These are phyloP conservation scores for Xylaria sp. DNA, from an alignment of 2,329 filamentous ascomycete genomes.

Conservation along the genomic window DNA sequence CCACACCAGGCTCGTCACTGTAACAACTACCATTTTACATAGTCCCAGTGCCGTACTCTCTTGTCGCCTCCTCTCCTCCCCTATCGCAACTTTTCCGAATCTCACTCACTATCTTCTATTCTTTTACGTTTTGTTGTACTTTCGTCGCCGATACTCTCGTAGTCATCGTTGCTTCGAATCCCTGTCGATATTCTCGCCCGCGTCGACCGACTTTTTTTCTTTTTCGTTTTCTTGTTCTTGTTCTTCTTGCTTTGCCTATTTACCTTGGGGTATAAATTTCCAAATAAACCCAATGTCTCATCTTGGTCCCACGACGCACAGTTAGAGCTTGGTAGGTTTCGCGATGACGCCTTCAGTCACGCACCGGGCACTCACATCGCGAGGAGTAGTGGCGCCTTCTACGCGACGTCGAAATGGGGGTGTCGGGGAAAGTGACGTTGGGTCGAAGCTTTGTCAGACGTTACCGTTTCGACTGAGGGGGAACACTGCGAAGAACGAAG, in stretches of 20 bases:
- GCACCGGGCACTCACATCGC: not conserved
- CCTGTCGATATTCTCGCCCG: not conserved
- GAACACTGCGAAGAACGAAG: not conserved
- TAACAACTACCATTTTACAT: too few species aligned
- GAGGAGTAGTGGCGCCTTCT: not conserved
- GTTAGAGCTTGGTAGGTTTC: not conserved
- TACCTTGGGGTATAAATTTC: not conserved
- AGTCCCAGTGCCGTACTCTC: too few species aligned
- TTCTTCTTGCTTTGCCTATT: not conserved
- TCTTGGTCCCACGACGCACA: not conserved
- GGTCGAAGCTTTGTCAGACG: not conserved
- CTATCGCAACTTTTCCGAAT: too few species aligned
- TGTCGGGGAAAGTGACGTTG: not conserved
- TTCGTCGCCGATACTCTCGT: too few species aligned
- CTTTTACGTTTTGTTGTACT: too few species aligned
- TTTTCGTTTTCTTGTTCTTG: not conserved
- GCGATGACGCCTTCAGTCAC: not conserved
- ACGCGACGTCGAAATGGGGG: not conserved
- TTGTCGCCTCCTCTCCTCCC: too few species aligned
- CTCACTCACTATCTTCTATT: too few species aligned
- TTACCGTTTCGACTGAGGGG: not conserved
- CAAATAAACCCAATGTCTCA: not conserved
- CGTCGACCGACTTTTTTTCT: not conserved
- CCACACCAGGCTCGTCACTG: too few species aligned
- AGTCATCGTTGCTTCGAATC: too few species aligned